Percentiles rank a stretch among this genome's conserved stretches.
These are phyloP conservation scores for Oryza glumipatula DNA, from an alignment of 176 grass and related monocot genomes.

Conservation along the genomic window DNA sequence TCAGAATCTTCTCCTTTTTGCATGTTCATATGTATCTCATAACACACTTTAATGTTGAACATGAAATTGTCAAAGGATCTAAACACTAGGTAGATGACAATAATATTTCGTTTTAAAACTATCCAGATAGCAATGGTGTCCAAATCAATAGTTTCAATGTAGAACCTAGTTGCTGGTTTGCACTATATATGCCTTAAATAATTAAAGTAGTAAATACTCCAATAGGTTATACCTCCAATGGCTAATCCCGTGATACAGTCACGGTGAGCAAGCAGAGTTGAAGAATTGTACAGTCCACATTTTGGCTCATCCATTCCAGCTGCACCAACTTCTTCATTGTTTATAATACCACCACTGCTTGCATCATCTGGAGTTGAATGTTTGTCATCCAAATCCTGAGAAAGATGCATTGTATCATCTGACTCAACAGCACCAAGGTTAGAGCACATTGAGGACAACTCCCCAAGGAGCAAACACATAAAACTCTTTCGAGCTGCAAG, in stretches of 20 bases:
- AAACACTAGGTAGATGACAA: background rate
- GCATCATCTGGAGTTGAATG: slow-evolving; percentile 32
- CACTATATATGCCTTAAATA: background rate
- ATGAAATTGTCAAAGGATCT: slow-evolving; percentile 2
- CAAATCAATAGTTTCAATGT: background rate
- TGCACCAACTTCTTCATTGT: slow-evolving; percentile 28
- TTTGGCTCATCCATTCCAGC: slow-evolving; percentile 34
- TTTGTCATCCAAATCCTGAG: slow-evolving; percentile 29
- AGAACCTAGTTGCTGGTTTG: background rate
- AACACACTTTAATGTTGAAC: background rate
- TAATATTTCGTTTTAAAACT: background rate
- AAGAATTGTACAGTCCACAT: slow-evolving; percentile 34
- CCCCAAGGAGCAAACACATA: slow-evolving; percentile 56
- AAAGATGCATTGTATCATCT: slow-evolving; percentile 34
- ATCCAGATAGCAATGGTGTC: background rate
- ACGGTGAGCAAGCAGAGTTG: slow-evolving; percentile 66
- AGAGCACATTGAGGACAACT: slow-evolving; percentile 47
- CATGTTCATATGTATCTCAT: background rate
- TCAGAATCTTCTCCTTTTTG: background rate
- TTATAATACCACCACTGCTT: slow-evolving; percentile 15
- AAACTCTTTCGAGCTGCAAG: slow-evolving; percentile 44
- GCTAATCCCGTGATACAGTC: slow-evolving; percentile 84
- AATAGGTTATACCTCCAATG: slow-evolving; percentile 71
- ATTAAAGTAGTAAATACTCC: background rate
- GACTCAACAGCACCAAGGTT: slow-evolving; percentile 34